Base-by-base conservation (phyloP, 495 filamentous ascomycete species). In the Hypomontagnella submonticulosa region DNA sequence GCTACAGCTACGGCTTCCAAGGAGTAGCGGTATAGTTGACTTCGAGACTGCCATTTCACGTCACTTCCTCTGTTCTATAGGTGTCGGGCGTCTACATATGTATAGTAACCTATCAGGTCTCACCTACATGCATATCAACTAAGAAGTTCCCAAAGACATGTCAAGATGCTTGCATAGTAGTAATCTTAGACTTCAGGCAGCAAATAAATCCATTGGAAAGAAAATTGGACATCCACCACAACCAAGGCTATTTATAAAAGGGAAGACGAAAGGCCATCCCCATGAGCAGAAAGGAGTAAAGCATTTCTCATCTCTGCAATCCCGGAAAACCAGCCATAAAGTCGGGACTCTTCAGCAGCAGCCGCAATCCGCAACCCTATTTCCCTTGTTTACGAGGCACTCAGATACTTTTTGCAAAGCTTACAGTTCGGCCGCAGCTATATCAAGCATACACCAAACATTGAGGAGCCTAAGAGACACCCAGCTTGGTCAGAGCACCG, bases 361-460 rank as follows among this genome's bases (percentile, higher is more conserved):
- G 4, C 13, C n/a, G 6, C 42, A 12, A n/a, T 48, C 23, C 40
- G 46, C 30, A 2, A 34, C 53, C 1, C 19, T 37, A 3, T 46
- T 4, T 36, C 34, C 15, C 20, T 33, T 48, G 15, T 20, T 20
- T 10, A 42, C 42, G 16, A 34, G 40, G 9, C 15, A 5, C 8
- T 33, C 33, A 23, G 6, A n/a, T 16, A n/a, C 18, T 44, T 19
- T n/a, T n/a, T 18, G 20, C 20, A 56, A 52, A 30, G 4, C 53
- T 34, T 57, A 61, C n/a, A 67, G 41, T 53, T 62, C 52, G 2
- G 52, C 53, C 20, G 9, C 52, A 15, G 42, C 58, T 7, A 20
- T 67, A 47, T 55, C 59, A 27, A 68, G 12, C 8, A 63, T 63
- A 34, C 65, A 63, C 27, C 36, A 68, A 32, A 63, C 43, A 6